Evolutionary conservation across 2,329 filamentous ascomycete species (phyloP), one percentile per base, ranked within the genome.

Genomic region (Aureobasidium lini): DNA sequence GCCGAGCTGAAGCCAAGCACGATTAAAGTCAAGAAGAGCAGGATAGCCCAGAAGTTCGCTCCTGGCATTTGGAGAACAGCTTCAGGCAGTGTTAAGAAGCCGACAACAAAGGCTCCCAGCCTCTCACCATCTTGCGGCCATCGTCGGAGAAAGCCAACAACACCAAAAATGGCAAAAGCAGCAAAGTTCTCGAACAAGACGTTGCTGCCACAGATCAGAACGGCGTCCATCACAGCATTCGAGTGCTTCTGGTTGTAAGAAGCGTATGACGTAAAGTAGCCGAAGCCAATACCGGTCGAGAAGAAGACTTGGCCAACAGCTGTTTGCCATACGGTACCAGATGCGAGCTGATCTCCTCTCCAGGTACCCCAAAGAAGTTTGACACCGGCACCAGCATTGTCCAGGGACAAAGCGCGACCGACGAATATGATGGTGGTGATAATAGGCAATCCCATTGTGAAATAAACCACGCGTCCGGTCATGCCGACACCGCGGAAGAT

Each of bases 381-480:
- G 36, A 84, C 72, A 6, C 81, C 82, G 29, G 76, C 76, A 1
- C 73, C 66, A 0, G 82, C 82, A 64, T 84, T 83, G 0, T 77
- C 75, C 0, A 84, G 77, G 0, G 81, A 83, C 1, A 78, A 67
- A 0, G 79, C 75, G 1, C 81, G 77, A 16, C 80, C 81, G 48
- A 84, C 76, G 29, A 84, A 73, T 58, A 84, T 77, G 62, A 84
- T 75, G 2, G 79, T 83, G 13, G 80, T 79, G 60, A 81, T 71
- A 52, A 84, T 82, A 0, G 82, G 81, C 5, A 84, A 67, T 1
- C 80, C 81, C 81, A 84, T 84, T n/a, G 81, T 84, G 68, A 81
- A 82, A 70, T 84, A 84, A 5, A 83, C 81, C 9, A 83, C 82
- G 6, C 81, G 76, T 1, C 81, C 81, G 1, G 81, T 84, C 61